phyloP scores from a whole-genome alignment of 2,329 filamentous ascomycete genomes.

The Botryotinia calthae region DNA sequence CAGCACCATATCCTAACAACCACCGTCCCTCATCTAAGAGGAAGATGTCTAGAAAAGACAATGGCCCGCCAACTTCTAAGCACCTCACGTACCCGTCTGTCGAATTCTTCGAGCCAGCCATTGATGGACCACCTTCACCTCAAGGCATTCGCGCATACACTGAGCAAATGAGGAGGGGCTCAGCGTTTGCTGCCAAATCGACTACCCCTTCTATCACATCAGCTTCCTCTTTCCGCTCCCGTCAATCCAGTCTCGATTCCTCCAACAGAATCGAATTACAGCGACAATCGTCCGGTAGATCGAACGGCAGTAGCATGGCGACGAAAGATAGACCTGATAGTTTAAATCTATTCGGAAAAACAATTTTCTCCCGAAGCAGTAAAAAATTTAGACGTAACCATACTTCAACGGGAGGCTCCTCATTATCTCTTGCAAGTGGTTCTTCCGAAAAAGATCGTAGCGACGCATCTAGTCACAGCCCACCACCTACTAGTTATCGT shows the following conservation, averaged over 20 bases:
- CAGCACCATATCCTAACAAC: background rate
- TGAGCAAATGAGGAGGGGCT: slow-evolving; percentile 56
- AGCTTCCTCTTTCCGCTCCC: slow-evolving; percentile 54
- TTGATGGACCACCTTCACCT: slow-evolving; percentile 61
- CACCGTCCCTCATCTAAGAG: slow-evolving; percentile 7
- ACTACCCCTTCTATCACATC: slow-evolving; percentile 51
- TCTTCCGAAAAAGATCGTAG: slow-evolving; percentile 24
- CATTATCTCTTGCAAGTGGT: slow-evolving; percentile 23
- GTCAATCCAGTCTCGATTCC: slow-evolving; percentile 36
- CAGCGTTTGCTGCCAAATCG: slow-evolving; percentile 47
- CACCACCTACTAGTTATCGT: slow-evolving; percentile 1
- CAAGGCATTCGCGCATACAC: slow-evolving; percentile 57
- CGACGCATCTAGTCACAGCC: slow-evolving; percentile 5
- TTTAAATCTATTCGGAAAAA: slow-evolving; percentile 53
- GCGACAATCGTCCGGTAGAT: slow-evolving; percentile 56
- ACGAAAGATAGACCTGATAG: slow-evolving; percentile 56
- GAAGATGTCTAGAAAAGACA: slow-evolving; percentile 16
- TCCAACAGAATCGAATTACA: slow-evolving; percentile 45
- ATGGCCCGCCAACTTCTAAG: background rate
- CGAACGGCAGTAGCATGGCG: slow-evolving; percentile 52
- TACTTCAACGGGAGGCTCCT: slow-evolving; percentile 21
- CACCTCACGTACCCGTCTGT: slow-evolving; percentile 10
- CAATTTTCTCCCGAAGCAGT: slow-evolving; percentile 54
- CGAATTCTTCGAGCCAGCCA: slow-evolving; percentile 54
- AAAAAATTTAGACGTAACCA: slow-evolving; percentile 52